Evolutionary conservation across 805 yeast species (phyloP).

Genomic region (Kockiozyma suomiensis): DNA sequence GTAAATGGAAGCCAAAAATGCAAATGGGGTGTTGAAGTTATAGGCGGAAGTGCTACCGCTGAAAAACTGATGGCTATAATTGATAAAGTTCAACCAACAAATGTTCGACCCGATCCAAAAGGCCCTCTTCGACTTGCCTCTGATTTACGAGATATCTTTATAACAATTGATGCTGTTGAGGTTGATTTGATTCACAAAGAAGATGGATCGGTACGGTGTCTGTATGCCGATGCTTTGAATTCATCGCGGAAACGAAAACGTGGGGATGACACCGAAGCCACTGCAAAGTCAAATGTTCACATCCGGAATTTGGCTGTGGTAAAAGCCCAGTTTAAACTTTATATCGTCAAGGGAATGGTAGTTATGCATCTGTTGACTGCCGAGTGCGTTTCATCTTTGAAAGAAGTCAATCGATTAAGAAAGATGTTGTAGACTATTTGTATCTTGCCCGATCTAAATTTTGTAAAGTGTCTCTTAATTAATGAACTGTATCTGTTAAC

Average conservation of each 20-base stretch:
- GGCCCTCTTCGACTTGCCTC: conserved; percentile 8
- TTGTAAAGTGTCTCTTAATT: no score
- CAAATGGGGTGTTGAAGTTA: conserved; percentile 22
- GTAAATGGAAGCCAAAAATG: not conserved
- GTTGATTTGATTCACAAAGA: not conserved
- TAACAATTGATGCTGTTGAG: conserved; percentile 10
- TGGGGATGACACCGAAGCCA: not conserved
- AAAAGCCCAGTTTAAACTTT: conserved; percentile 17
- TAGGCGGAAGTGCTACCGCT: not conserved
- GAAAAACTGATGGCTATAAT: conserved; percentile 11
- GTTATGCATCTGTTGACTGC: conserved; percentile 9
- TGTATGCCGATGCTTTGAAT: not conserved
- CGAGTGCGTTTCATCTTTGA: conserved; percentile 10
- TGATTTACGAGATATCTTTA: conserved; percentile 11
- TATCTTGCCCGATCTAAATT: not conserved
- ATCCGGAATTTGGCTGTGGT: conserved; percentile 5
- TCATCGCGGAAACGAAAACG: conserved; percentile 2
- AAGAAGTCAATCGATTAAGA: conserved; percentile 15
- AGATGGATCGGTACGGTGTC: conserved; percentile 15
- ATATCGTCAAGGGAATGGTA: not conserved
- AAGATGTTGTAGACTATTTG: not conserved
- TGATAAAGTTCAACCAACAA: not conserved
- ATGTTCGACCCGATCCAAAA: not conserved
- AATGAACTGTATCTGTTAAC: no score
- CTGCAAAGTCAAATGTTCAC: not conserved